Conservation (phyloP, 345 rosid genomes). For the Linum trigynum region DNA sequence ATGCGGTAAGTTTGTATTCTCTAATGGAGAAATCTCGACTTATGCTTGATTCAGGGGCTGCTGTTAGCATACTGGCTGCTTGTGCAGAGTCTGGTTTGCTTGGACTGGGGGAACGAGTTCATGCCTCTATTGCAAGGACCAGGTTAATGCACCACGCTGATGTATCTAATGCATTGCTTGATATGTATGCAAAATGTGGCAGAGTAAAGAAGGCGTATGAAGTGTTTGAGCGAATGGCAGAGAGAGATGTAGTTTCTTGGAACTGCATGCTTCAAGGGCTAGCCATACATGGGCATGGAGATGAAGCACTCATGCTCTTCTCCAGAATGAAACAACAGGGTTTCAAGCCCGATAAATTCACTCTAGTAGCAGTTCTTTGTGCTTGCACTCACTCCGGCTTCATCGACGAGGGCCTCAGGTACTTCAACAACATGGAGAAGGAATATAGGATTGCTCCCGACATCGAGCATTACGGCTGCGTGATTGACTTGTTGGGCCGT, state of each 20-base stretch:
- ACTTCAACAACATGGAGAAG: slow-evolving; percentile 42
- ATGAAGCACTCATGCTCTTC: slow-evolving; percentile 30
- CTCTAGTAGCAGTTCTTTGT: slow-evolving; percentile 30
- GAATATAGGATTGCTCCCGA: slow-evolving; percentile 30
- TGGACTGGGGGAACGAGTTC: slow-evolving; percentile 52
- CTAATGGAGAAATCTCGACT: slow-evolving; percentile 14
- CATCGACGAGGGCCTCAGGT: slow-evolving; percentile 41
- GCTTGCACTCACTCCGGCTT: slow-evolving; percentile 40
- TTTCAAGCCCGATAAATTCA: slow-evolving; percentile 34
- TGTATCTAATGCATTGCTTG: slow-evolving; percentile 28
- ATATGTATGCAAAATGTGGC: slow-evolving; percentile 50
- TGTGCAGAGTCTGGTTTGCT: slow-evolving; percentile 69
- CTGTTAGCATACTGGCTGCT: slow-evolving; percentile 30
- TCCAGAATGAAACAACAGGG: slow-evolving; percentile 28
- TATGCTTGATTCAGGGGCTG: slow-evolving; percentile 24
- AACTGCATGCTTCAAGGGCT: slow-evolving; percentile 45
- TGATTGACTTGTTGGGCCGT: slow-evolving; percentile 41
- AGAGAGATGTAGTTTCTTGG: slow-evolving; percentile 37
- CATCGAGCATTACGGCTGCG: slow-evolving; percentile 45
- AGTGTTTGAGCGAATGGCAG: slow-evolving; percentile 25
- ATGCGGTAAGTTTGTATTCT: slow-evolving; percentile 34
- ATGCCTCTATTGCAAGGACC: slow-evolving; percentile 29
- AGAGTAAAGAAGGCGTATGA: slow-evolving; percentile 27
- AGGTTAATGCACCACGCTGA: slow-evolving; percentile 20
- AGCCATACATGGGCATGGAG: slow-evolving; percentile 40